phyloP scores from a whole-genome alignment of 1,284 basidiomycete genomes.

The Malassezia yamatoensis region DNA sequence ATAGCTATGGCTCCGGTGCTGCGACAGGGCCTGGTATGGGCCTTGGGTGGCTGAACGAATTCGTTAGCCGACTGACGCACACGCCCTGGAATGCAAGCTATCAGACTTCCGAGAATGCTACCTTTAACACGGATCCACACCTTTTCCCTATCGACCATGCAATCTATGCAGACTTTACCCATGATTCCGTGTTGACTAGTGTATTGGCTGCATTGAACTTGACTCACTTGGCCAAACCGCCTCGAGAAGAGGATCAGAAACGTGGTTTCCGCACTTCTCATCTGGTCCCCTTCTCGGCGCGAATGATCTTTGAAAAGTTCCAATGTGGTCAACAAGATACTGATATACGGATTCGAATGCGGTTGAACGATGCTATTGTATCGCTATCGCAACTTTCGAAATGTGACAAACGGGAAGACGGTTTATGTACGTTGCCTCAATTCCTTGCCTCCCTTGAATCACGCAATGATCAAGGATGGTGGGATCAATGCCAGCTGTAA shows the following conservation, averaged over 20 bases:
- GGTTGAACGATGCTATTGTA: conserved; percentile 18
- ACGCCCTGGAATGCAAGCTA: conserved; percentile 21
- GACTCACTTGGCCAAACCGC: conserved; percentile 19
- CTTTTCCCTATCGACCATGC: conserved; percentile 38
- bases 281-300: conserved; percentile 38
- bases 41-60: conserved; percentile 61
- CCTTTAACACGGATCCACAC: conserved; percentile 25
- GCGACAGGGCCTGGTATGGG: conserved; percentile 70
- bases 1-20: conserved; percentile 64
- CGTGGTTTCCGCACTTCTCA: conserved; percentile 22
- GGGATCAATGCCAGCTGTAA: conserved; percentile 9
- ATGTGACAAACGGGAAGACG: conserved; percentile 28
- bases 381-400: conserved; percentile 25
- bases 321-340: conserved; percentile 13
- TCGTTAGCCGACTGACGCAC: conserved; percentile 28
- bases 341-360: conserved; percentile 7
- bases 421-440: conserved; percentile 24
- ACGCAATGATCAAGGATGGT: conserved; percentile 29
- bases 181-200: conserved; percentile 38
- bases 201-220: conserved; percentile 34
- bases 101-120: conserved; percentile 41
- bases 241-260: conserved; percentile 14
- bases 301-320: conserved; percentile 36
- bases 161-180: conserved; percentile 45
- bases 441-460: conserved; percentile 23